Conservation (phyloP, 108 stramenopile genomes). For the Epithemia pelagica region DNA sequence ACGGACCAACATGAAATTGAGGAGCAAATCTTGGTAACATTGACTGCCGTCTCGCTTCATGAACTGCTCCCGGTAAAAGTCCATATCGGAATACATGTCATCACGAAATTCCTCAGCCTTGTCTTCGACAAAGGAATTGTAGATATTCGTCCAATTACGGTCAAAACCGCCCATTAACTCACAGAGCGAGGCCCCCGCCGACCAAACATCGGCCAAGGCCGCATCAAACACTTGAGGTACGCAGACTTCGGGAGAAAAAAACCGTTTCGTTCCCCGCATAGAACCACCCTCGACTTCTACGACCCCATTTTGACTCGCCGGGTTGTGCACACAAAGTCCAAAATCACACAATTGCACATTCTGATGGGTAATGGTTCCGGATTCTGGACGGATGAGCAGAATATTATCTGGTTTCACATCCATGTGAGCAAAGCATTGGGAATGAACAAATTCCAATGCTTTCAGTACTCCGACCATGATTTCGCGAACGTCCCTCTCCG, state of each 20-base stretch:
- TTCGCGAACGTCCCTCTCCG: background rate
- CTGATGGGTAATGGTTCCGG: conserved; percentile 5
- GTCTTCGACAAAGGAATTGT: background rate
- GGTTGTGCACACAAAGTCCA: conserved; percentile 28
- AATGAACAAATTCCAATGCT: conserved; percentile 9
- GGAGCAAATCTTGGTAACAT: background rate
- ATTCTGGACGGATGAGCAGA: background rate
- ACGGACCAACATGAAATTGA: background rate
- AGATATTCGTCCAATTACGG: background rate
- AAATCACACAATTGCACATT: conserved; percentile 36
- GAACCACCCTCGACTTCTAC: background rate
- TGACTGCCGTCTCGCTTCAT: background rate
- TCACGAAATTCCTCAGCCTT: background rate
- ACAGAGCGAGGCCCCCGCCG: conserved; percentile 37
- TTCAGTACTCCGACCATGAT: conserved; percentile 15
- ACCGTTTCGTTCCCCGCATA: conserved; percentile 37
- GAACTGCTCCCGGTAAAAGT: background rate
- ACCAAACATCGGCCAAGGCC: conserved; percentile 37
- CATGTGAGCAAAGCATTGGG: conserved; percentile 4
- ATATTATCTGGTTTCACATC: conserved; percentile 19
- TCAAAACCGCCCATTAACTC: conserved; percentile 22
- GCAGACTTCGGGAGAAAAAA: conserved; percentile 50
- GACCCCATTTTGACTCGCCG: conserved; percentile 6
- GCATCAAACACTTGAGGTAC: conserved; percentile 7
- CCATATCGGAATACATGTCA: background rate